phyloP scores from a whole-genome alignment of 345 rosid genomes.

The Carallia pectinifolia region DNA sequence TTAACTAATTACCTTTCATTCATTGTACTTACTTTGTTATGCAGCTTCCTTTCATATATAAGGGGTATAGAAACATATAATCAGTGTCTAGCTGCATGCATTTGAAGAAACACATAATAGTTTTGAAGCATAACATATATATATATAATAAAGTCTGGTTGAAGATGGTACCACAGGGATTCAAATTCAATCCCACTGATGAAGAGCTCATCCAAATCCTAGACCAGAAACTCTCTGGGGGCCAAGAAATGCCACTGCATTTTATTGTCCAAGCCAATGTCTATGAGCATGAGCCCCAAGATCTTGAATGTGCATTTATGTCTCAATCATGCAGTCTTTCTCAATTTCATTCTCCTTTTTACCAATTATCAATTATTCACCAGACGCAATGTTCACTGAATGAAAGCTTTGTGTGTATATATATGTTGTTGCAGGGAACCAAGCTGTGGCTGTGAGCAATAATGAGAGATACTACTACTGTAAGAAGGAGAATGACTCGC shows the following conservation, averaged over 20 bases:
- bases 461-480: constrained; percentile 23
- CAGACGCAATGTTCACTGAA: neutral
- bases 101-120: neutral
- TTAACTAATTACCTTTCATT: too few relatives aligned
- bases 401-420: neutral
- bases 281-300: constrained; percentile 21
- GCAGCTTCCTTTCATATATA: neutral
- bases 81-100: too few relatives aligned
- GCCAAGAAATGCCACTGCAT: constrained; percentile 17
- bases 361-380: neutral
- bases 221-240: constrained; percentile 12
- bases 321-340: too few relatives aligned
- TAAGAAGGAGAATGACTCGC: constrained; percentile 28
- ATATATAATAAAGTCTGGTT: neutral
- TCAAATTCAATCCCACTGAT: constrained; percentile 33
- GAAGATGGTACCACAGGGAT: constrained; percentile 25
- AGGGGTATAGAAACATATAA: neutral
- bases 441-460: neutral
- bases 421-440: constrained; percentile 6
- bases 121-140: too few relatives aligned
- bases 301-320: constrained; percentile 4
- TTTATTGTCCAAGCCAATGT: constrained; percentile 14
- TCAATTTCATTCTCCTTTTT: too few relatives aligned
- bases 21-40: too few relatives aligned
- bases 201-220: constrained; percentile 25